phyloP scores from a whole-genome alignment of 176 grass and related monocot species.

The Carex pumila region DNA sequence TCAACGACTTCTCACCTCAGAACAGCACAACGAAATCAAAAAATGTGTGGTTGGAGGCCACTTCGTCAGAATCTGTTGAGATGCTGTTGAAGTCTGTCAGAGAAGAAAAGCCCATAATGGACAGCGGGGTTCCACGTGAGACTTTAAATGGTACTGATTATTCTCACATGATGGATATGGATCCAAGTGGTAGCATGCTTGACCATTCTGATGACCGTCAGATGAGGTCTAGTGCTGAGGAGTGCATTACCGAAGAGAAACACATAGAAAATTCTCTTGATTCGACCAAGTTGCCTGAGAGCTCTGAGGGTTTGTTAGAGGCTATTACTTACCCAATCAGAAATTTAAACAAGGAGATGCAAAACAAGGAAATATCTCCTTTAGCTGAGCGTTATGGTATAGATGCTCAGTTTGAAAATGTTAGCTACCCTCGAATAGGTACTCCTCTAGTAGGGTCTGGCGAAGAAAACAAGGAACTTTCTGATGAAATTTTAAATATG shows the following conservation, averaged over 20 bases:
- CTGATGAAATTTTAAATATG: conserved; percentile 20
- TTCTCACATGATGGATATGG: conserved; percentile 22
- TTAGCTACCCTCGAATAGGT: conserved; percentile 22
- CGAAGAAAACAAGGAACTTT: conserved; percentile 31
- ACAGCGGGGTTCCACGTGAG: conserved; percentile 33
- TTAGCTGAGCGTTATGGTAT: conserved; percentile 23
- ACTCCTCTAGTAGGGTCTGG: conserved; percentile 18
- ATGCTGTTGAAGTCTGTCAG: conserved; percentile 85
- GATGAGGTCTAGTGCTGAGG: conserved; percentile 3
- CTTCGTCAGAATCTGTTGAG: conserved; percentile 77
- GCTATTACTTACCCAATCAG: conserved; percentile 80
- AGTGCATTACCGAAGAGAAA: conserved; percentile 12
- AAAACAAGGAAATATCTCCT: conserved; percentile 36
- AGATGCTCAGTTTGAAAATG: conserved; percentile 7
- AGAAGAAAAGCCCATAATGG: conserved; percentile 52
- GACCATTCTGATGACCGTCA: not conserved
- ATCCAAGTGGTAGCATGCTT: conserved; percentile 22
- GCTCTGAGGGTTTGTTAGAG: conserved; percentile 77
- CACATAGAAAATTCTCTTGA: conserved; percentile 9
- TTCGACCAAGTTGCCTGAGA: conserved; percentile 23
- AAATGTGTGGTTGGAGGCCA: conserved; percentile 90
- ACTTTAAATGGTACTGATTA: conserved; percentile 47
- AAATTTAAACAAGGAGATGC: conserved; percentile 33
- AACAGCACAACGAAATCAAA: conserved; percentile 48
- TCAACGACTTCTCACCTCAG: conserved; percentile 71